phyloP scores from a whole-genome alignment of 352 stramenopile species.

The Phytopythium chamaehyphon region DNA sequence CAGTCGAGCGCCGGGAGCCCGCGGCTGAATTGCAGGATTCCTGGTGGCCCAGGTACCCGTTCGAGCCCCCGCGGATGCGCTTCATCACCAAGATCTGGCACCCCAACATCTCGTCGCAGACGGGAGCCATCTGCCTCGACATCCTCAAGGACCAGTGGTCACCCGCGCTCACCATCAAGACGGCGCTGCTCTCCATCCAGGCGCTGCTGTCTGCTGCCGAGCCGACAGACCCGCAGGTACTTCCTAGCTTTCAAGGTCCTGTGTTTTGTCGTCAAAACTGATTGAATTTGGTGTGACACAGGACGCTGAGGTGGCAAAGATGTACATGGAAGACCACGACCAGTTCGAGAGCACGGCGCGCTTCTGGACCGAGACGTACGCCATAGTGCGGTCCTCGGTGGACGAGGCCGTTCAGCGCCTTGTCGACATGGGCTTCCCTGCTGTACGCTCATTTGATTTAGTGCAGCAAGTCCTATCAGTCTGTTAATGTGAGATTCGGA shows the following conservation, averaged over 20 bases:
- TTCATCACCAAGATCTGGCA: conserved; percentile 97
- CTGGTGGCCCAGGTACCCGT: conserved; percentile 77
- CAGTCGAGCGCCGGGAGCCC: background rate
- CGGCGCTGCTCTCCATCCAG: conserved; percentile 93
- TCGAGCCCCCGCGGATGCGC: conserved; percentile 94
- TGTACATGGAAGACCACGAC: conserved; percentile 92
- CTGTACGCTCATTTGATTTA: conserved; percentile 24
- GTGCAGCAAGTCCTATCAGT: background rate
- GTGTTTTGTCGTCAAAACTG: background rate
- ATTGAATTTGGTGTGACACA: conserved; percentile 15
- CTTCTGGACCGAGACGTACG: conserved; percentile 96
- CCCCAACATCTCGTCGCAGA: conserved; percentile 97
- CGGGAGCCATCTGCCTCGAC: conserved; percentile 96
- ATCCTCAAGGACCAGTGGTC: conserved; percentile 98
- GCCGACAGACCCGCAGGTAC: conserved; percentile 77
- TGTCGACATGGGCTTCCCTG: conserved; percentile 85
- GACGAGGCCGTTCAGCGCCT: conserved; percentile 63
- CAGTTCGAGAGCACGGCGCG: conserved; percentile 93
- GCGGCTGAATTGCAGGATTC: background rate
- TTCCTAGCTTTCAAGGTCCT: background rate
- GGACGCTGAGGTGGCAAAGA: conserved; percentile 94
- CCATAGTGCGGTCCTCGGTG: conserved; percentile 54
- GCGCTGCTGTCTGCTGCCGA: conserved; percentile 94
- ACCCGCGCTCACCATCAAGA: conserved; percentile 97
- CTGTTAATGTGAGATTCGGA: background rate